phyloP scores from a whole-genome alignment of 2,329 filamentous ascomycete species.

The Apiospora hydei region DNA sequence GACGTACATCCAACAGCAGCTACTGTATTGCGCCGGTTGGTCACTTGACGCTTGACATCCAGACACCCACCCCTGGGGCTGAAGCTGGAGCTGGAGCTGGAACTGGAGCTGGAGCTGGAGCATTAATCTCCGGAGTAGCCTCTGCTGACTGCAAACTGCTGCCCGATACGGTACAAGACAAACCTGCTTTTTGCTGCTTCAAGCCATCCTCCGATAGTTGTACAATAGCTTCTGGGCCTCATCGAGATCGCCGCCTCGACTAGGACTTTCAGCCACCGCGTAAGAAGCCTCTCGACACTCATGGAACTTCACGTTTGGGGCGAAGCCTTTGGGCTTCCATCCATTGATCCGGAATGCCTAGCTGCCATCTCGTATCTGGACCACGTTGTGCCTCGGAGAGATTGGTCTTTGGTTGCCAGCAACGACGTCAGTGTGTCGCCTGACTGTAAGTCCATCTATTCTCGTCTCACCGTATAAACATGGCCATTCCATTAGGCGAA shows the following conservation, averaged over 20 bases:
- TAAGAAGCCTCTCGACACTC: not conserved
- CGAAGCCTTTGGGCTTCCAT: conserved; percentile 85
- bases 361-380: conserved; percentile 81
- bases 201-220: conserved; percentile 7
- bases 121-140: not conserved
- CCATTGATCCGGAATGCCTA: conserved; percentile 90
- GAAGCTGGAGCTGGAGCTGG: not conserved
- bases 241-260: conserved; percentile 10
- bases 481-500: conserved; percentile 29
- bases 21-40: not conserved
- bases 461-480: conserved; percentile 23
- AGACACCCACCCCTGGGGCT: not conserved
- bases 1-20: not conserved
- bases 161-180: not conserved
- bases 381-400: conserved; percentile 62
- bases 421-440: conserved; percentile 77
- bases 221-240: conserved; percentile 14
- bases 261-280: not conserved
- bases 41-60: not conserved
- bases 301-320: conserved; percentile 90
- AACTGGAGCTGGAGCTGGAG: not conserved
- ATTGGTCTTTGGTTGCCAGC: conserved; percentile 75
- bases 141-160: conserved; percentile 10
- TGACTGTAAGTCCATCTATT: conserved; percentile 62
- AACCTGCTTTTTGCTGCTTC: conserved; percentile 14